A percentile compares a stretch with the other conserved stretches of the same genome.
Conservation (phyloP, 2,329 filamentous ascomycete species). For the Xylaria sp. region DNA sequence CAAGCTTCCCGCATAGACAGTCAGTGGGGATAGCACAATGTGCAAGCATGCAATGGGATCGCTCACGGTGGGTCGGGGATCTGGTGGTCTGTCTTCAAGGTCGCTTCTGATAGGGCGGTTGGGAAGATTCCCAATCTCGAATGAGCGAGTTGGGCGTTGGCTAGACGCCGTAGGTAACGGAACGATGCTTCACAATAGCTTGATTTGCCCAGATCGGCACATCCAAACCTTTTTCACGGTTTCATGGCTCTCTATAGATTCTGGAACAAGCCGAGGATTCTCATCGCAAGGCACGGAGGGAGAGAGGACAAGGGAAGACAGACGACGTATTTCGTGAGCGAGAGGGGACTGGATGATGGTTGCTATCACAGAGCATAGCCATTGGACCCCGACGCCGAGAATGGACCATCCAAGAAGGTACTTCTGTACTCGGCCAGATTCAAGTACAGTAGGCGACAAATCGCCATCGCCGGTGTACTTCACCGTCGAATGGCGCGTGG, state of each 20-base stretch:
- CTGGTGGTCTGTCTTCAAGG: slow-evolving; percentile 46
- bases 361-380: background rate
- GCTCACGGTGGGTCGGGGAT: slow-evolving; percentile 55
- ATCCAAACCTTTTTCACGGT: slow-evolving; percentile 6
- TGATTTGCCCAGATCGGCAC: slow-evolving; percentile 43
- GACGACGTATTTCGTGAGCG: slow-evolving; percentile 12
- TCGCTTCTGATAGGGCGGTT: slow-evolving; percentile 57
- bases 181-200: slow-evolving; percentile 49
- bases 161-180: slow-evolving; percentile 57
- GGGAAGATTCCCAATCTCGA: slow-evolving; percentile 51
- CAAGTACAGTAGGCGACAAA: background rate
- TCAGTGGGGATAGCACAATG: slow-evolving; percentile 52
- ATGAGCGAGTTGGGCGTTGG: slow-evolving; percentile 53
- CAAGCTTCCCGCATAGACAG: slow-evolving; percentile 52
- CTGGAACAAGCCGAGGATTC: slow-evolving; percentile 40
- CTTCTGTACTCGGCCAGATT: background rate
- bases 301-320: background rate
- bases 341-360: background rate
- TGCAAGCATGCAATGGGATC: slow-evolving; percentile 52
- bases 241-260: slow-evolving; percentile 30
- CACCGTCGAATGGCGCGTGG: slow-evolving; percentile 12
- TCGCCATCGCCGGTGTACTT: slow-evolving; percentile 36
- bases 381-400: slow-evolving; percentile 8
- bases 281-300: slow-evolving; percentile 25
- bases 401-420: background rate